phyloP scores from a whole-genome alignment of 768 basidiomycete species.

The Epithele typhae region DNA sequence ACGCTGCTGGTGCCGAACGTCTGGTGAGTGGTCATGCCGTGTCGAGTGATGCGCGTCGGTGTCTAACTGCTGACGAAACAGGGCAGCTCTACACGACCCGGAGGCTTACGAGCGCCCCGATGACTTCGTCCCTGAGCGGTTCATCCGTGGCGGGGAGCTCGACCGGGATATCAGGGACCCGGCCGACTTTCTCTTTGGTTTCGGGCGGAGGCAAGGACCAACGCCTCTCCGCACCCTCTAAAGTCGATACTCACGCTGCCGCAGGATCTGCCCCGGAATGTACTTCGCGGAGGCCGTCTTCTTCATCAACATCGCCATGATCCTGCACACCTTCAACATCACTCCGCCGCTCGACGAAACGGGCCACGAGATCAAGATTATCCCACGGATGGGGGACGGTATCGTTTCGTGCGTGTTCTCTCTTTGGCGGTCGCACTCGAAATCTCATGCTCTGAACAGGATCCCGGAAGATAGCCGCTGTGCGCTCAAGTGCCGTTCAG shows the following conservation, averaged over 20 bases:
- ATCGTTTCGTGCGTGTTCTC: conserved; percentile 1
- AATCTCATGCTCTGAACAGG: background rate
- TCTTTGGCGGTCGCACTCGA: background rate
- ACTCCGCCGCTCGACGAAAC: conserved; percentile 2
- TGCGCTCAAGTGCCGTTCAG: conserved; percentile 6
- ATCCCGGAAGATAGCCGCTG: conserved; percentile 7
- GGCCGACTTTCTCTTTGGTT: conserved; percentile 11
- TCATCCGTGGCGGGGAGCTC: conserved; percentile 12
- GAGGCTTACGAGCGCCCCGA: conserved; percentile 10
- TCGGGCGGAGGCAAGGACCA: conserved; percentile 15
- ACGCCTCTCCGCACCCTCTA: background rate
- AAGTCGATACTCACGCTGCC: background rate
- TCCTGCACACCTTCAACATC: conserved; percentile 14
- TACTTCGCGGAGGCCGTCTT: conserved; percentile 8
- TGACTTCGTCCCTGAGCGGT: conserved; percentile 13
- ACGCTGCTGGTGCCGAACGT: conserved; percentile 2
- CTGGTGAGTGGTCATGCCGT: conserved; percentile 2
- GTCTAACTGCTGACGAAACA: background rate
- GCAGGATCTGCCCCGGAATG: conserved; percentile 8
- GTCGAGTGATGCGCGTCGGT: too few relatives aligned
- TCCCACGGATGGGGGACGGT: background rate
- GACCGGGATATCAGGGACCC: conserved; percentile 12
- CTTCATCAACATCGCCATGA: conserved; percentile 10
- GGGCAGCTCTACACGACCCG: conserved; percentile 10
- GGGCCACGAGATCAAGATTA: background rate